Conservation (phyloP, 352 stramenopile species). For the Albugo laibachii region DNA sequence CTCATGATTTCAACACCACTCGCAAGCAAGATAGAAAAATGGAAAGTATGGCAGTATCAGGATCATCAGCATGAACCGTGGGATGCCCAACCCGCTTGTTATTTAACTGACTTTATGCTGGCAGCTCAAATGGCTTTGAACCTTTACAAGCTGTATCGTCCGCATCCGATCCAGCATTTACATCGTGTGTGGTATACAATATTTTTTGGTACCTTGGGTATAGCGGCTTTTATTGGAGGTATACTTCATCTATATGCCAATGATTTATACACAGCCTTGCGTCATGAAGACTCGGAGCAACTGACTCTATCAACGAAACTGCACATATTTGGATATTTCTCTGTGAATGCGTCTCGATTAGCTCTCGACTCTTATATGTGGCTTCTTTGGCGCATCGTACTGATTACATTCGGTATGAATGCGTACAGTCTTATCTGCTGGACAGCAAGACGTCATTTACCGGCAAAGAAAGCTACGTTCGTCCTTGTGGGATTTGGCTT, state of each 20-base stretch:
- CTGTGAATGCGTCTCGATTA: neutral
- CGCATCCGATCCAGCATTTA: too few species aligned
- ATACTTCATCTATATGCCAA: neutral
- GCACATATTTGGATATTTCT: neutral
- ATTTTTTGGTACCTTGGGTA: neutral
- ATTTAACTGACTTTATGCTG: neutral
- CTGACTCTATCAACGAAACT: neutral
- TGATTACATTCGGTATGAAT: neutral
- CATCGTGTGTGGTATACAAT: neutral
- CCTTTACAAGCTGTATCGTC: too few species aligned
- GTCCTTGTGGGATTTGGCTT: too few species aligned
- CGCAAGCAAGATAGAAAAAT: too few species aligned
- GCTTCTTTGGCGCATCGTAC: neutral
- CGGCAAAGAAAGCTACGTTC: too few species aligned
- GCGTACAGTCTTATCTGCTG: too few species aligned
- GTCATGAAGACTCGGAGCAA: neutral
- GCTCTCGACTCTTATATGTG: neutral
- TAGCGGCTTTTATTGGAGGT: neutral
- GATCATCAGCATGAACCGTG: neutral
- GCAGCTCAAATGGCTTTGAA: neutral
- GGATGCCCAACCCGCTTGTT: neutral
- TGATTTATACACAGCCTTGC: neutral
- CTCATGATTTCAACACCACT: too few species aligned
- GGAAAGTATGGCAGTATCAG: neutral
- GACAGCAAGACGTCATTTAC: too few species aligned